A percentile compares a stretch with the other conserved stretches of the same genome.
Evolutionary conservation across 805 yeast genomes (phyloP).

Genomic region (Candida argentea): DNA sequence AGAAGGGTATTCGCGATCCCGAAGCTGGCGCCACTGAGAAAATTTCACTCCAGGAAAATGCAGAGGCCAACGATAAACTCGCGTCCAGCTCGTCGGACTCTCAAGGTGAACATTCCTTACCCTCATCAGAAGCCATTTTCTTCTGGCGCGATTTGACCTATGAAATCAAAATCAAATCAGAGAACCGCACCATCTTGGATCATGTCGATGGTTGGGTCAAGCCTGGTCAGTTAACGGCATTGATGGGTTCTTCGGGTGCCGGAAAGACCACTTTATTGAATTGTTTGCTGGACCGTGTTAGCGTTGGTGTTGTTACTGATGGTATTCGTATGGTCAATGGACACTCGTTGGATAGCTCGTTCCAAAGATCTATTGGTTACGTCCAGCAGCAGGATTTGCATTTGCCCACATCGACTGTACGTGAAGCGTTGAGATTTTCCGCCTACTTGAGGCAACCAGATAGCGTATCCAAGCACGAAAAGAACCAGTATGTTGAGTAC

Average conservation of each 20-base stretch:
- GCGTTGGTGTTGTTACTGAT: constrained; percentile 15
- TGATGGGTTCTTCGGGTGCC: constrained; percentile 46
- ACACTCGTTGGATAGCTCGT: constrained; percentile 13
- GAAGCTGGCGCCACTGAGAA: constrained; percentile 15
- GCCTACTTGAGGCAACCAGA: constrained; percentile 19
- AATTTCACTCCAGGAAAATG: constrained; percentile 15
- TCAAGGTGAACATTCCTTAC: constrained; percentile 12
- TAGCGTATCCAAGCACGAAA: constrained; percentile 11
- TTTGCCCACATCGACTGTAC: constrained; percentile 20
- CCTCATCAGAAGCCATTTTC: constrained; percentile 39
- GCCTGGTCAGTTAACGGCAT: constrained; percentile 73
- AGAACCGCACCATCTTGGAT: constrained; percentile 48
- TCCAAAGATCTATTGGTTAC: constrained; percentile 24
- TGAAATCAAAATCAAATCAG: constrained; percentile 53
- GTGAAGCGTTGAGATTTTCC: constrained; percentile 17
- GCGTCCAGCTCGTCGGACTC: constrained; percentile 5
- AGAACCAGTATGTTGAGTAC: constrained; percentile 17
- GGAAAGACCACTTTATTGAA: constrained; percentile 38
- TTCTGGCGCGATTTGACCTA: constrained; percentile 73
- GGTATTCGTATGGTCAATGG: constrained; percentile 29
- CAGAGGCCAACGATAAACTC: constrained; percentile 14
- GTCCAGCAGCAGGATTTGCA: constrained; percentile 27
- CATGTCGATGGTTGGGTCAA: constrained; percentile 76
- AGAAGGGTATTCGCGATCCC: constrained; percentile 11
- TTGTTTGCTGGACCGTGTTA: constrained; percentile 20